Percentiles rank a stretch among this genome's conserved stretches.
Evolutionary conservation across 139 green algal genomes (phyloP).

Genomic region (Closterium sp.): DNA sequence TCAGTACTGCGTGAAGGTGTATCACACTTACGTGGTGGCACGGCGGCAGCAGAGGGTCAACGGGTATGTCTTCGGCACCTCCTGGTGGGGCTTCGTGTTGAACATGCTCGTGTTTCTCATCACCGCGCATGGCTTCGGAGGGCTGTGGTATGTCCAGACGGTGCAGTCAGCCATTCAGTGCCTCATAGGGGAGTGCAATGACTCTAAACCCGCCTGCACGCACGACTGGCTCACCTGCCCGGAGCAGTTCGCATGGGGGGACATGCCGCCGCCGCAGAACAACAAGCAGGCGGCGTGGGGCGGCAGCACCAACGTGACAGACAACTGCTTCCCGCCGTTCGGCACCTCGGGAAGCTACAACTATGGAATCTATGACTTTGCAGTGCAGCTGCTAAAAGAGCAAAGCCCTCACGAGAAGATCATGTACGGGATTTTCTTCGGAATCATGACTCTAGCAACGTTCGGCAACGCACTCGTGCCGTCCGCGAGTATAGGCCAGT

Average conservation of each 20-base stretch:
- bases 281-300: neutral
- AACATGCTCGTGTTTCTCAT: conserved; percentile 12
- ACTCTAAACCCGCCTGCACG: neutral
- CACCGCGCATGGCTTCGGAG: neutral
- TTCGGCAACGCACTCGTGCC: conserved; percentile 16
- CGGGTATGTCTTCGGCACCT: conserved; percentile 18
- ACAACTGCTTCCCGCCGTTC: neutral
- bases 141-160: conserved; percentile 1
- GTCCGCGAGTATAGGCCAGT: neutral
- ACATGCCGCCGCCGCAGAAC: neutral
- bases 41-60: conserved; percentile 6
- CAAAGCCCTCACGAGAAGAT: neutral
- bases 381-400: conserved; percentile 2
- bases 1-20: conserved; percentile 5
- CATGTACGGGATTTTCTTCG: conserved; percentile 15
- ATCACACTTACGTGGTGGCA: neutral
- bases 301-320: neutral
- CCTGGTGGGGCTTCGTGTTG: conserved; percentile 12
- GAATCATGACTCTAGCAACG: conserved; percentile 4
- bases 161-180: neutral
- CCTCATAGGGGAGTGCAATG: neutral
- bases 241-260: neutral
- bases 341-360: neutral
- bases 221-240: neutral
- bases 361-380: conserved; percentile 6